Percentiles rank a stretch among this genome's conserved stretches.
phyloP scores from a whole-genome alignment of 257 asterid genomes.

The Solanum pinnatisectum region DNA sequence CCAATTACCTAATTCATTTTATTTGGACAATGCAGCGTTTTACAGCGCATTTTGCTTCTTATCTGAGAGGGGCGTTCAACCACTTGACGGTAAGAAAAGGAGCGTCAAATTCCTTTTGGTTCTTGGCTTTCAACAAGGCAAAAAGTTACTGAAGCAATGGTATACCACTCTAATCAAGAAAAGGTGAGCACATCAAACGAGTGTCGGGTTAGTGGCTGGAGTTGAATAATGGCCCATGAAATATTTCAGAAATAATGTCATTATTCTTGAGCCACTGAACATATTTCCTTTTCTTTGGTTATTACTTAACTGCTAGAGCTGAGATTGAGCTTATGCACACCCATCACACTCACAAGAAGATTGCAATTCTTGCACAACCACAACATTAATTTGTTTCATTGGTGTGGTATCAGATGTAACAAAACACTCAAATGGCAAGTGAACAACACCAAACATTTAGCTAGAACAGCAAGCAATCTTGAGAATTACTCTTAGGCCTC shows the following conservation, averaged over 20 bases:
- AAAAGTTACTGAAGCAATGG: neutral
- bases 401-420: neutral
- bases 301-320: neutral
- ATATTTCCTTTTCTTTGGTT: neutral
- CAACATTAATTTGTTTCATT: neutral
- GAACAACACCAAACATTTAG: neutral
- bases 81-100: neutral
- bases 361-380: neutral
- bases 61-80: neutral
- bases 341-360: neutral
- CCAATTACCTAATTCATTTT: neutral
- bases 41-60: fast-evolving
- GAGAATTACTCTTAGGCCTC: neutral
- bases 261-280: neutral
- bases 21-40: neutral
- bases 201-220: neutral
- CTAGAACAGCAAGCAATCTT: neutral
- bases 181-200: neutral
- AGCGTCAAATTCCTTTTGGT: neutral
- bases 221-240: neutral
- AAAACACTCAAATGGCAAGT: neutral
- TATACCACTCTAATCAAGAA: neutral
- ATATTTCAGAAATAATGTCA: neutral
- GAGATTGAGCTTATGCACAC: neutral
- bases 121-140: neutral